Base-by-base conservation (phyloP, 2,329 filamentous ascomycete species). In the Stagonosporopsis chrysanthemi region DNA sequence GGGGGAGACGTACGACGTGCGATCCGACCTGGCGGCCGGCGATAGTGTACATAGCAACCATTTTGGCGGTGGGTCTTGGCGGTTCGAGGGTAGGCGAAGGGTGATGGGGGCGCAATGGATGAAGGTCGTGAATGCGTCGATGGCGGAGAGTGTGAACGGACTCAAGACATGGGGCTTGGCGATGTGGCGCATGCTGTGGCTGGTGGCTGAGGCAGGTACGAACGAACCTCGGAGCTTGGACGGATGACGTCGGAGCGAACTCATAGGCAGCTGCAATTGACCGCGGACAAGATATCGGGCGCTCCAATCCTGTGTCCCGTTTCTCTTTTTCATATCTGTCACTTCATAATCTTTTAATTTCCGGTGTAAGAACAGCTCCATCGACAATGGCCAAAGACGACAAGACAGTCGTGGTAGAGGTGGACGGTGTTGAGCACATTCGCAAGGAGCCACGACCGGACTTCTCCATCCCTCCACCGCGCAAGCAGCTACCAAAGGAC, bases 41-140 rank as follows among this genome's bases (percentile, higher is more conserved):
- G 66, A 83, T 75, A 55, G 77, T 76, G 77, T 84, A 84, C 74
- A 79, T 81, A 67, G 76, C 78, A 71, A 83, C 82, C 82, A 84
- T 84, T 47, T 66, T 77, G 60, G 67, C 68, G 69, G 68, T 68
- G 47, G 65, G 64, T 47, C 39, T 44, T 51, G 51, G 43, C 46
- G 58, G 38, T 52, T 60, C 54, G 40, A 26, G 65, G 62, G 56
- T 48, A 64, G 45, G 53, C 48, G 60, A 43, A 52, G 61, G 62
- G 52, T 58, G 61, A 61, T 68, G 63, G 45, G 50, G 61, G 43
- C 64, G 62, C 73, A 73, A 75, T 75, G 67, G 72, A 71, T 73
- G 67, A 63, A 53, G 38, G 47, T 60, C 41, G 55, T 39, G 52
- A 54, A 41, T 46, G 50, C 58, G 59, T 55, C 43, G 50, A 56